Evolutionary conservation across 2,329 filamentous ascomycete genomes (phyloP), one percentile per base, ranked within the genome.

Genomic region (Phymatotrichopsis omnivora): DNA sequence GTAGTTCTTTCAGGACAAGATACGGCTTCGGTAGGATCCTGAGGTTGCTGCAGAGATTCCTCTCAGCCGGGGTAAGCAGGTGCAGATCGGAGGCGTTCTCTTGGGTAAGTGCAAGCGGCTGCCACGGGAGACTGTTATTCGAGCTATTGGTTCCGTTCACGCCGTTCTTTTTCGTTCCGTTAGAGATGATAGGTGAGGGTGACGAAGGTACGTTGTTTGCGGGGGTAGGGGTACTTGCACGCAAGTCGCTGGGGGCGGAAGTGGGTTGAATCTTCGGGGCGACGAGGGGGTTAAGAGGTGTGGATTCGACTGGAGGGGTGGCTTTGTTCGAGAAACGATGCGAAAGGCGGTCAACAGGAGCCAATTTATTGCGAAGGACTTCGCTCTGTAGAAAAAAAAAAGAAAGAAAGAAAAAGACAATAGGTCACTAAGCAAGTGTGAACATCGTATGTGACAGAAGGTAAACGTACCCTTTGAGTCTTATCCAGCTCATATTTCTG

Each of bases 401-500:
- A 7, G n/a, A 25, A 12, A 14, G 22, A 25, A 25, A 38, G 12
- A 11, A 16, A 25, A 17, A 22, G 35, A 25, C 24, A 22, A 6
- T 29, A 27, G 28, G 10, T 24, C 17, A 17, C 14, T 19, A 45
- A 19, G 30, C 33, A 45, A 22, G 24, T 22, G 42, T 10, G 33
- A 39, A n/a, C 28, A 16, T 14, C 37, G n/a, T 19, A 14, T n/a
- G 11, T 16, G 20, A 42, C 16, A n/a, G 41, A 25, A 29, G 32
- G 30, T 47, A 31, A 49, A 51, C 87, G 81, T 40, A 80, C 75
- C 10, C 91, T 75, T 45, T 75, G 67, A 25, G 80, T 71, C 65
- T 96, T 98, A 53, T 96, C 91, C 14, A 76, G 70, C 64, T 98
- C 91, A 61, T 91, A 98, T 62, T 89, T 93, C 62, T 94, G 85